Percentiles rank a stretch among this genome's conserved stretches.
Conservation (phyloP, 1,284 basidiomycete species). For the Ustilago crameri region DNA sequence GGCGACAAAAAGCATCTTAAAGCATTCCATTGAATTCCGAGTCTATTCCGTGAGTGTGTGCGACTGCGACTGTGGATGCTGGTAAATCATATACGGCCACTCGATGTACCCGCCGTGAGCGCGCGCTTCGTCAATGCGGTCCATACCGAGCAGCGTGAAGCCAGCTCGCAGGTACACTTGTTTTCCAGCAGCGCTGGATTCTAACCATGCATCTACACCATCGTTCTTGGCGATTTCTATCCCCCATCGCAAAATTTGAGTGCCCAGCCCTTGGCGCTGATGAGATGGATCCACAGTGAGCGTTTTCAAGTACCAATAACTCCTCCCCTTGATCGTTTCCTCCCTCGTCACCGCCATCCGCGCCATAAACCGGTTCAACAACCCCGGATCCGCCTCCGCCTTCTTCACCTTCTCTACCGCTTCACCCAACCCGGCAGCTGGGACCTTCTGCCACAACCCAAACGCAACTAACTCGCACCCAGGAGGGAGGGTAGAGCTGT, state of each 20-base stretch:
- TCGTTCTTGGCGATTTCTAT: slow-evolving; percentile 6
- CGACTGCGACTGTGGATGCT: too few species aligned
- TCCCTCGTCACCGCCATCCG: slow-evolving; percentile 19
- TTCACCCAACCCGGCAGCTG: too few species aligned
- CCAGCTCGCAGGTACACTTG: slow-evolving; percentile 23
- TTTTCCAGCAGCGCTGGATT: slow-evolving; percentile 31
- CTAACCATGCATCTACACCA: slow-evolving; percentile 13
- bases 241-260: slow-evolving; percentile 12
- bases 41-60: too few species aligned
- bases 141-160: slow-evolving; percentile 19
- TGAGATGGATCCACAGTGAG: slow-evolving; percentile 13
- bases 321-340: background rate
- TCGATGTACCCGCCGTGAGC: slow-evolving; percentile 17
- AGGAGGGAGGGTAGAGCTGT: too few species aligned
- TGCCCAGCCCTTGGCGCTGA: slow-evolving; percentile 25
- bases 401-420: too few species aligned
- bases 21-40: too few species aligned
- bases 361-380: slow-evolving; percentile 20
- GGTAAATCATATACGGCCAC: slow-evolving; percentile 35
- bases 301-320: slow-evolving; percentile 28
- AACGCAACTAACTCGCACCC: too few species aligned
- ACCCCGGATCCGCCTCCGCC: too few species aligned
- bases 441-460: too few species aligned
- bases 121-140: slow-evolving; percentile 8
- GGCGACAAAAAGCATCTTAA: too few species aligned